Base-by-base conservation (phyloP, 2,329 filamentous ascomycete species). In the Tolypocladium endophyticum region DNA sequence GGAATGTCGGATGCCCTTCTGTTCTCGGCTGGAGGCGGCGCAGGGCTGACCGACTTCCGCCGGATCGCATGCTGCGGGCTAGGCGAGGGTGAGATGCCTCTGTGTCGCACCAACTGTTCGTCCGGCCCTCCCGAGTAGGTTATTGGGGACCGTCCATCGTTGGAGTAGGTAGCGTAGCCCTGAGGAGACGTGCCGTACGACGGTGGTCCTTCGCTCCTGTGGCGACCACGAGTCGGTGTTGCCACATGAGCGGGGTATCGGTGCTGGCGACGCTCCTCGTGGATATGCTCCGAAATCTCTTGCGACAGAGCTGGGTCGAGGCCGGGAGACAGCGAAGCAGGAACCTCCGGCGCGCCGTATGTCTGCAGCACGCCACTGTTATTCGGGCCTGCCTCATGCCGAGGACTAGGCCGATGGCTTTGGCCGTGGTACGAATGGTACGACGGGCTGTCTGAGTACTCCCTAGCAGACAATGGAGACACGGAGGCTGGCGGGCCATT, bases 41-140 rank as follows among this genome's bases (percentile, higher is more conserved):
- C 82, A 2, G 89, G 87, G 66, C 88, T 91, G 38, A 92, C 83
- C 1, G 88, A 91, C 71, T 92, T 92, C 58, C 89, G 84, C 61
- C 76, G 79, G 62, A 86, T 84, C 39, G 81, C 83, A 63, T 82
- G 80, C 65, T 79, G 71, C 64, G 76, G 68, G 64, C 72, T 72
- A 63, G 79, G 70, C 18, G 71, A 79, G 64, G 77, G 75, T 5
- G 76, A 77, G 36, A 73, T 62, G 36, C 69, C 69, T 35, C 70
- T 68, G 60, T 66, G 64, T 47, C 68, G 66, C 25, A 60, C 56
- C 45, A 61, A 56, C 45, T 68, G 67, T 25, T 65, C 63, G 36
- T 73, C 70, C 25, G 68, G 62, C 4, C 67, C 72, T 33, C 67
- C 71, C 2, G 73, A 71, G 59, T 79, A 77, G 4, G 74, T 68